Conservation (phyloP, 2,329 filamentous ascomycete species). For the Endocalyx cinctus region DNA sequence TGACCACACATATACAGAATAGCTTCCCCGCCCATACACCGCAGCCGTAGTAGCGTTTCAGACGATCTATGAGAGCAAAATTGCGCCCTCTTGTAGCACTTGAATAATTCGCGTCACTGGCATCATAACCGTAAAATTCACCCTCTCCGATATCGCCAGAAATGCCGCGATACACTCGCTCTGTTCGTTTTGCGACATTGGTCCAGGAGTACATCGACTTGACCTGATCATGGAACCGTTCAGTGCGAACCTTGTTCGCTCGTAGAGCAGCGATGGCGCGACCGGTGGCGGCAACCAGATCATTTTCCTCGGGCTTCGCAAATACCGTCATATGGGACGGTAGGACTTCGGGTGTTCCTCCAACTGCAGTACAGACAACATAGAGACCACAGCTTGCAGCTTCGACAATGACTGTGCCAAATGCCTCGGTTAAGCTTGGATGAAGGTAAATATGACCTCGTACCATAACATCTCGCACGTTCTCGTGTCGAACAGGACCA, state of each 20-base stretch:
- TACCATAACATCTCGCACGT: constrained; percentile 96
- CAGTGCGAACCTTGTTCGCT: constrained; percentile 81
- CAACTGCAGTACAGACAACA: constrained; percentile 93
- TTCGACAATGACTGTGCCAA: constrained; percentile 96
- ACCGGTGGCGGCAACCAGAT: constrained; percentile 83
- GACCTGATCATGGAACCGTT: constrained; percentile 94
- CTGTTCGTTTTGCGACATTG: constrained; percentile 88
- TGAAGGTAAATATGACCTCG: constrained; percentile 95
- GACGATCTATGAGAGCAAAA: constrained; percentile 86
- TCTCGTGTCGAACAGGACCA: constrained; percentile 88
- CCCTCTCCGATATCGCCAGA: constrained; percentile 78
- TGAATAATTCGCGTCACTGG: constrained; percentile 56
- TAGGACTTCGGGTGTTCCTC: constrained; percentile 93
- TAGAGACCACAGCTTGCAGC: constrained; percentile 94
- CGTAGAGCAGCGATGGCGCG: constrained; percentile 83
- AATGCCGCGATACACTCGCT: constrained; percentile 92
- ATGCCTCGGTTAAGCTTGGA: constrained; percentile 91
- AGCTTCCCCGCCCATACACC: constrained; percentile 98
- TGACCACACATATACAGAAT: constrained; percentile 89
- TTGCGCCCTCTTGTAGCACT: constrained; percentile 69
- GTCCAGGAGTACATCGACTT: constrained; percentile 99
- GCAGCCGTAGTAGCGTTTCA: constrained; percentile 96
- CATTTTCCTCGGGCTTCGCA: constrained; percentile 93
- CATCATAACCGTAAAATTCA: constrained; percentile 82
- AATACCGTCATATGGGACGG: constrained; percentile 97